Evolutionary conservation across 495 filamentous ascomycete genomes (phyloP).

Genomic region (Penicillium parvum): DNA sequence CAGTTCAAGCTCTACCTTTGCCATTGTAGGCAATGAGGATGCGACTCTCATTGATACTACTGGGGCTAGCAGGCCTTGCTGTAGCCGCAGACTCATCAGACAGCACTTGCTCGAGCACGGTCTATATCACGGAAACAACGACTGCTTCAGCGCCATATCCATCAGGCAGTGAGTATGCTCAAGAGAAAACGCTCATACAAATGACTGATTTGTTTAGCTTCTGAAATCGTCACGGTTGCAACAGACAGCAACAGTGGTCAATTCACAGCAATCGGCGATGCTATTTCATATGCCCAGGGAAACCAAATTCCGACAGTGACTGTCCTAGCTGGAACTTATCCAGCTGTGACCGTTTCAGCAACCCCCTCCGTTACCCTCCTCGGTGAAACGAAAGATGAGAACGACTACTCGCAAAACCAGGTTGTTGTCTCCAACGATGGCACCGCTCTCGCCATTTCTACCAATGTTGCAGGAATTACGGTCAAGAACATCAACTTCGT

Average conservation of each 20-base stretch:
- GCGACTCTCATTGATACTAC: not conserved
- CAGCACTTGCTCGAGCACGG: conserved; percentile 1
- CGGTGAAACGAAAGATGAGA: not conserved
- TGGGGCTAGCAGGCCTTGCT: not conserved
- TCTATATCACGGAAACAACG: conserved; percentile 1
- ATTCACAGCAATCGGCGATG: conserved; percentile 11
- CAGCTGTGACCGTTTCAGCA: conserved; percentile 13
- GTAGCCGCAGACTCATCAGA: not conserved
- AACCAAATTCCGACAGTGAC: conserved; percentile 11
- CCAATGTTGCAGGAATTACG: conserved; percentile 3
- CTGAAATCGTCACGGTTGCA: conserved; percentile 8
- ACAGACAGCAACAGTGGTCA: conserved; percentile 7
- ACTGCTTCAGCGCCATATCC: not conserved
- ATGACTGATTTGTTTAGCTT: not conserved
- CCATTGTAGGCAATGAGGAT: not conserved
- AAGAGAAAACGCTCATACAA: not conserved
- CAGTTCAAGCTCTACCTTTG: not conserved
- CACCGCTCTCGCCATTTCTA: conserved; percentile 3
- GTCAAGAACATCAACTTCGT: conserved; percentile 13
- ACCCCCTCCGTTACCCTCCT: conserved; percentile 7
- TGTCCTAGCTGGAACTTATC: conserved; percentile 10
- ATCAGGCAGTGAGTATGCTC: not conserved
- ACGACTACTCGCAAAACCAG: conserved; percentile 9
- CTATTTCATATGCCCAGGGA: conserved; percentile 10
- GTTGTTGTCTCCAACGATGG: conserved; percentile 2